Conservation (phyloP, 768 basidiomycete genomes). For the Boletus coccyginus region DNA sequence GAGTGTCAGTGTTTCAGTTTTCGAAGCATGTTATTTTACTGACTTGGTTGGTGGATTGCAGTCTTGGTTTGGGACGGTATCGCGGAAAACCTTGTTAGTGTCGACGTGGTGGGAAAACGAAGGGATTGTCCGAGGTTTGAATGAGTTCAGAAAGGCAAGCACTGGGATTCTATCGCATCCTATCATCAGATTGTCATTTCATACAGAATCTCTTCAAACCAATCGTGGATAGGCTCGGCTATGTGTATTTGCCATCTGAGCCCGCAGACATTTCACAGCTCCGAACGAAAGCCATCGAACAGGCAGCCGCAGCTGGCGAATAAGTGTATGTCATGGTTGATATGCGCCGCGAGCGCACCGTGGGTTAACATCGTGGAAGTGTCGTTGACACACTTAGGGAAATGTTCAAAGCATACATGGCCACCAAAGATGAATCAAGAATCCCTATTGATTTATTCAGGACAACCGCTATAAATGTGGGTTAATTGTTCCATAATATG, state of each 20-base stretch:
- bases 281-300: conserved; percentile 67
- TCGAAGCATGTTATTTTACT: neutral
- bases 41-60: conserved; percentile 27
- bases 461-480: conserved; percentile 51
- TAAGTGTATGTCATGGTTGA: conserved; percentile 27
- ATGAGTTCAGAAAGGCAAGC: conserved; percentile 59
- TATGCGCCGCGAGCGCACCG: neutral
- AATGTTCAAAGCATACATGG: conserved; percentile 69
- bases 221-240: conserved; percentile 75
- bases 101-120: conserved; percentile 84
- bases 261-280: conserved; percentile 65
- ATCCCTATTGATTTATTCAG: conserved; percentile 80
- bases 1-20: conserved; percentile 54
- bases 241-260: conserved; percentile 66
- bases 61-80: conserved; percentile 84
- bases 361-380: conserved; percentile 35
- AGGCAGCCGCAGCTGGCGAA: conserved; percentile 51
- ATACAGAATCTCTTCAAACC: conserved; percentile 67
- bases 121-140: conserved; percentile 48
- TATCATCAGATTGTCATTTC: neutral
- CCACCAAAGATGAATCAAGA: conserved; percentile 68
- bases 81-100: conserved; percentile 53
- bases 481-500: conserved; percentile 15
- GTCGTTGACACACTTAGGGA: conserved; percentile 67
- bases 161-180: neutral